Evolutionary conservation across 495 filamentous ascomycete genomes (phyloP).

Genomic region (Baudoinia panamericana): DNA sequence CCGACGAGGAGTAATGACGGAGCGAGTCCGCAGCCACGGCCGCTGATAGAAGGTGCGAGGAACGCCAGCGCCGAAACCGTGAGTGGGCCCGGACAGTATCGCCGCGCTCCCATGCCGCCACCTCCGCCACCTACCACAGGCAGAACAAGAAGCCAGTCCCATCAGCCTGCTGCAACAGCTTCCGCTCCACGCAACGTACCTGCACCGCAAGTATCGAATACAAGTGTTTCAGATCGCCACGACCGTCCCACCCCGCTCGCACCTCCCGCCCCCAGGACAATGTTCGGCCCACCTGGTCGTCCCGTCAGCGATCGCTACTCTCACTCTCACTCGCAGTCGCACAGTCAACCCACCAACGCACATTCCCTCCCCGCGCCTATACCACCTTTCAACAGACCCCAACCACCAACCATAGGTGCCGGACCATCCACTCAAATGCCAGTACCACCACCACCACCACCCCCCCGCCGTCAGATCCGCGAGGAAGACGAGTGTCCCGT

Average conservation of each 20-base stretch:
- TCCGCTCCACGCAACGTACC: neutral
- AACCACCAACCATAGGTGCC: conserved; percentile 1
- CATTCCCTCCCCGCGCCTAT: neutral
- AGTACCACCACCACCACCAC: conserved; percentile 17
- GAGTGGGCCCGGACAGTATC: no score
- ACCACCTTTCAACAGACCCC: neutral
- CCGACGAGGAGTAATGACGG: neutral
- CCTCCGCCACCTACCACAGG: neutral
- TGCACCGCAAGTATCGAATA: no score
- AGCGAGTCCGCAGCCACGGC: neutral
- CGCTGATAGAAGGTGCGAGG: conserved; percentile 37
- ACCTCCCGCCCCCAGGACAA: neutral
- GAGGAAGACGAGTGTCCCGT: conserved; percentile 90
- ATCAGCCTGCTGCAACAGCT: conserved; percentile 9
- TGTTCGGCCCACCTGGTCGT: no score
- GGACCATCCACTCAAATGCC: conserved; percentile 15
- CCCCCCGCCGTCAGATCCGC: conserved; percentile 22
- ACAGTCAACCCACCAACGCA: neutral
- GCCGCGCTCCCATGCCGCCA: no score
- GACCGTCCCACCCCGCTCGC: neutral
- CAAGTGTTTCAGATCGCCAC: no score
- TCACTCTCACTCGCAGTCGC: conserved; percentile 1
- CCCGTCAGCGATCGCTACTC: conserved; percentile 6
- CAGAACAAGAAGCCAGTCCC: conserved; percentile 5
- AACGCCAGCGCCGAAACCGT: neutral